phyloP scores from a whole-genome alignment of 73 alveolate genomes.

The Paramecium pentaurelia region DNA sequence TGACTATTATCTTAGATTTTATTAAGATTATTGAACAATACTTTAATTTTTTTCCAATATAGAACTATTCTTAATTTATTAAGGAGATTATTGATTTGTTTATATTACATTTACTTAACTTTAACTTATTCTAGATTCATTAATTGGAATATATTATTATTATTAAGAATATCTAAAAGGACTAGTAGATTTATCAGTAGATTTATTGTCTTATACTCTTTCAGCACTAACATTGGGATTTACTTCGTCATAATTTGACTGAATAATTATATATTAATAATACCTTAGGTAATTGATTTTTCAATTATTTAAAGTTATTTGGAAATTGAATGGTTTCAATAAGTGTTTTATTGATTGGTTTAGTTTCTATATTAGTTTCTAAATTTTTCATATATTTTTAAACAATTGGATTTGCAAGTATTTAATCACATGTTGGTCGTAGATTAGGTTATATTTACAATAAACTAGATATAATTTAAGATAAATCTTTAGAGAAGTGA shows the following conservation, averaged over 20 bases:
- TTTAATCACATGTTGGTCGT: constrained; percentile 49
- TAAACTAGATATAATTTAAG: background rate
- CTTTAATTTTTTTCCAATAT: background rate
- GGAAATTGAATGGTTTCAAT: constrained; percentile 31
- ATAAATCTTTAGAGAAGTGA: constrained; percentile 27
- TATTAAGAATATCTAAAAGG: background rate
- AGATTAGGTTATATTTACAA: constrained; percentile 16
- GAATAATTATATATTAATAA: background rate
- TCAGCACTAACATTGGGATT: background rate
- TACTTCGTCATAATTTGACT: constrained; percentile 8
- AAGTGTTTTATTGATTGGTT: background rate
- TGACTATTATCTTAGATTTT: background rate
- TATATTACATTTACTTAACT: background rate
- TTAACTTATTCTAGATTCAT: background rate
- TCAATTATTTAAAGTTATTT: background rate
- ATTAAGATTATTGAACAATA: background rate
- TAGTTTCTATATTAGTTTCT: background rate
- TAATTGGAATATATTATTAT: background rate
- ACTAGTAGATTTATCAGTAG: constrained; percentile 22
- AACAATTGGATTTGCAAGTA: background rate
- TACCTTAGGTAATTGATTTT: constrained; percentile 28
- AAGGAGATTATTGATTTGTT: background rate
- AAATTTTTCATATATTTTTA: background rate
- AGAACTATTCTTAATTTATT: background rate
- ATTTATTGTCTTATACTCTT: background rate